Base-by-base conservation (phyloP, 177 flowering plant species). In the Tripterygium wilfordii region DNA sequence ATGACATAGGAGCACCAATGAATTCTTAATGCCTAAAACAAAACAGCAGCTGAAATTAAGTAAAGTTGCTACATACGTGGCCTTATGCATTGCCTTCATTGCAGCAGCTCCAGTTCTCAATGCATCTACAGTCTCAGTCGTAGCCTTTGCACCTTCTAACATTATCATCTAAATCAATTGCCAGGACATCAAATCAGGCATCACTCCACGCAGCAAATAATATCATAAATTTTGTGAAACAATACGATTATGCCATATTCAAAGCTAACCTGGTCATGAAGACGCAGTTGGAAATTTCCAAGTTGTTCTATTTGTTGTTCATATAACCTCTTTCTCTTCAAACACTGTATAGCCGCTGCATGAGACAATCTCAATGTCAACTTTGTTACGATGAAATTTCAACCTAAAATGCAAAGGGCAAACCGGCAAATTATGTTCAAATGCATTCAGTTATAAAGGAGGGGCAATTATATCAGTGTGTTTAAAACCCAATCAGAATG, bases 51-150 rank as follows among this genome's bases (percentile, higher is more conserved):
- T 1, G 12, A 31, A 8, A 41, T 10, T 27, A 63, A 50, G 29
- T 4, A 24, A 16, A 53, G 51, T 13, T 29, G 33, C 14, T 25
- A 76, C 86, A 56, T 58, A 83, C 91, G 77, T 79, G 42, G 89
- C 87, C 70, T 82, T 83, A 58, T 82, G 87, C 87, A 87, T 82
- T 30, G 89, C 88, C 60, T 87, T 83, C 96, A 87, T 87, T 44
- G 89, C 83, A 56, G 85, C 43, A 26, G 96, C 89, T 48, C 96
- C 96, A 45, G 75, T 72, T 61, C 88, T 68, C 59, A 87, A 66
- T 33, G 92, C 91, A 78, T 79, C 92, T 32, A 87, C 88, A 50
- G 91, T 83, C 59, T 86, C 91, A 4, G 91, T 81, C 17, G 91
- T 83, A 43, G 89, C 96, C 69, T 87, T 87, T 44, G 96, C 89